Base-by-base conservation (phyloP, 2,329 filamentous ascomycete species). In the Phaeosphaeriaceae sp. region DNA sequence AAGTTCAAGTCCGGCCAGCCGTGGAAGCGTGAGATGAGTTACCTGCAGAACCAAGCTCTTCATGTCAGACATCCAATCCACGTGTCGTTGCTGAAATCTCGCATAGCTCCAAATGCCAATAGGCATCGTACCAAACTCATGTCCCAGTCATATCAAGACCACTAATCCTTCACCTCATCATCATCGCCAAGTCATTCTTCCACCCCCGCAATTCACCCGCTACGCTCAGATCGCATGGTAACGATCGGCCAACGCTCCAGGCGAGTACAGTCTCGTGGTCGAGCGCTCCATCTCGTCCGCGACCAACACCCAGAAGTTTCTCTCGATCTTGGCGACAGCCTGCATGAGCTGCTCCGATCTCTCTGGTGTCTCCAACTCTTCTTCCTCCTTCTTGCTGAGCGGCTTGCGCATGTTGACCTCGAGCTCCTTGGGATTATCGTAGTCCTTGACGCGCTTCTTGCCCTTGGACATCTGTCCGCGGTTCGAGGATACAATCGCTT, bases 241-340 rank as follows among this genome's bases (percentile, higher is more conserved):
- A 1, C 67, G 52, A 2, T 52, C 64, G 43, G 67, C 60, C 47
- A 73, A 23, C 13, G 58, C 66, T 17, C 64, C 55, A 2, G 64
- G 50, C 43, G 69, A 63, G 52, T 71, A 72, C 26, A 69, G 44
- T 54, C 59, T 72, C 1, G 67, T 67, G 15, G 56, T 68, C 10
- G 50, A 49, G 46, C 70, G 49, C 66, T 76, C 71, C 61, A 77
- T 47, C 61, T 73, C 70, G 61, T 75, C 71, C 15, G 72, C 72
- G 0, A 78, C 74, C 19, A 62, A 56, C 5, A 53, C 57, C 76
- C 75, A 79, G 32, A 75, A 74, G 32, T 74, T 68, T 1, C 68
- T 47, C 49, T 71, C 60, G 7, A 74, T 67, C 28, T 60, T 70
- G 0, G 58, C 64, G 8, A 76, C 73, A 15, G 75, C 75, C 17